phyloP scores from a whole-genome alignment of 2,329 filamentous ascomycete species.

The Chrysosporium keratinophilum region DNA sequence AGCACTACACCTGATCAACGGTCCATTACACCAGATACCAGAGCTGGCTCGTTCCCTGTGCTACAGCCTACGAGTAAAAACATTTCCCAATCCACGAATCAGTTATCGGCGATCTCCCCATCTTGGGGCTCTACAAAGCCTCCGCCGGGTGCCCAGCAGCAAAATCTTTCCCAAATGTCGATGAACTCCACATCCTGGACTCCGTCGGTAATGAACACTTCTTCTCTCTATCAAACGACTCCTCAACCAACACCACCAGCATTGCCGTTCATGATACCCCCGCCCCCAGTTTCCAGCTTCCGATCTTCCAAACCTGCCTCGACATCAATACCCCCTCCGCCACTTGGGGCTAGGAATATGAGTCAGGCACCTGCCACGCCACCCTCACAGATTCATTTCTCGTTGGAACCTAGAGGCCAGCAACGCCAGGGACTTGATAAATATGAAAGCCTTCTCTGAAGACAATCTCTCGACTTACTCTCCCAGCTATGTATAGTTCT shows the following conservation, averaged over 20 bases:
- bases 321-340: background rate
- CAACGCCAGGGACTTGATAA: slow-evolving; percentile 43
- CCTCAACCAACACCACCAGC: slow-evolving; percentile 16
- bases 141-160: background rate
- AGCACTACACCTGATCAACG: slow-evolving; percentile 23
- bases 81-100: slow-evolving; percentile 6
- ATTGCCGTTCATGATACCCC: slow-evolving; percentile 30
- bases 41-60: slow-evolving; percentile 39
- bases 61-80: slow-evolving; percentile 34
- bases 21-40: slow-evolving; percentile 45
- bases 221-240: slow-evolving; percentile 17
- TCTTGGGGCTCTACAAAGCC: slow-evolving; percentile 7
- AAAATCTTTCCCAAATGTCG: background rate
- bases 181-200: slow-evolving; percentile 14
- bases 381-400: background rate
- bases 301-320: slow-evolving; percentile 17
- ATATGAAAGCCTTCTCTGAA: slow-evolving; percentile 46
- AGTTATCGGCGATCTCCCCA: slow-evolving; percentile 11
- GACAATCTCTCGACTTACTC: background rate
- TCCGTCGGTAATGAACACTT: slow-evolving; percentile 15
- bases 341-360: background rate
- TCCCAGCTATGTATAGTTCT: background rate
- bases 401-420: slow-evolving; percentile 2
- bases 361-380: background rate
- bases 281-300: slow-evolving; percentile 23